Evolutionary conservation across 2,329 filamentous ascomycete species (phyloP).

Genomic region (Hypoxylon sp.): DNA sequence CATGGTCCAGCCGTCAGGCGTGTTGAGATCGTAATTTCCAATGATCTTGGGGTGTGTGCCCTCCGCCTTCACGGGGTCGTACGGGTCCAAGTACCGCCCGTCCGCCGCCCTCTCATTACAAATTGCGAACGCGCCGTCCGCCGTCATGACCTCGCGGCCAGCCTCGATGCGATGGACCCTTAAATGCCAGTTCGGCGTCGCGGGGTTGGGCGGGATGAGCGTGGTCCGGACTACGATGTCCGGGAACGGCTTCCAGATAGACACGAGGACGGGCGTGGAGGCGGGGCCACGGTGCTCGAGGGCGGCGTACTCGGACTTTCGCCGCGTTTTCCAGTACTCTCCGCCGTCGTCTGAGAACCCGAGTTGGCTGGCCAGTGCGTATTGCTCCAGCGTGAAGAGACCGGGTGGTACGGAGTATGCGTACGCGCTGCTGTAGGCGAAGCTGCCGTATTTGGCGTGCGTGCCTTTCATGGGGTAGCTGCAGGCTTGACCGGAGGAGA

Average conservation of each 20-base stretch:
- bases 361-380: constrained; percentile 80
- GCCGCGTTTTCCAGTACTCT: constrained; percentile 83
- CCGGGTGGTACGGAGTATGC: constrained; percentile 83
- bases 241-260: constrained; percentile 77
- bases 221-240: constrained; percentile 76
- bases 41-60: constrained; percentile 69
- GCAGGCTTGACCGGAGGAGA: constrained; percentile 83
- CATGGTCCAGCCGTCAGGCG: constrained; percentile 65
- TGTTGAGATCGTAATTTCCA: constrained; percentile 70
- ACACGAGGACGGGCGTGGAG: constrained; percentile 71
- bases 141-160: constrained; percentile 74
- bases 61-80: constrained; percentile 61
- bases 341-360: constrained; percentile 82
- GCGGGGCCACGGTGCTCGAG: constrained; percentile 68
- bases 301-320: constrained; percentile 73
- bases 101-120: constrained; percentile 64
- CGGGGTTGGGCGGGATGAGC: constrained; percentile 71
- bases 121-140: constrained; percentile 82
- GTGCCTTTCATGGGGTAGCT: constrained; percentile 86
- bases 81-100: constrained; percentile 65
- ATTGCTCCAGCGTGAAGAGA: constrained; percentile 80
- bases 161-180: constrained; percentile 73
- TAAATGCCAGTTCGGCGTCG: constrained; percentile 77
- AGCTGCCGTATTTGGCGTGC: constrained; percentile 84
- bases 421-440: constrained; percentile 82